phyloP scores from a whole-genome alignment of 208 protist species.

The Acanthamoeba triangularis region DNA sequence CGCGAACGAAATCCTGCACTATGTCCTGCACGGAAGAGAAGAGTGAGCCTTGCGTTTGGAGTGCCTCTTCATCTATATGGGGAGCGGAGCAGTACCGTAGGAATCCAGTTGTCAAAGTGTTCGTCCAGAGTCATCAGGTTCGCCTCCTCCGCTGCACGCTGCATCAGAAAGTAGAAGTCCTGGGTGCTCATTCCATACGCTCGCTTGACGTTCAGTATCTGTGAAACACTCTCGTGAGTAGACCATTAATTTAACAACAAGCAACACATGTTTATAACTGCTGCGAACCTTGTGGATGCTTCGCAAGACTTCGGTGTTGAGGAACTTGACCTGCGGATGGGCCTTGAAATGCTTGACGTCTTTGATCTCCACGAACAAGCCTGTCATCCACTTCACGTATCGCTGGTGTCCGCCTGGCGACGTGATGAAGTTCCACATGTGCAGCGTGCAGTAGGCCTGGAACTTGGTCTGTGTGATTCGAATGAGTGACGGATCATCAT shows the following conservation, averaged over 20 bases:
- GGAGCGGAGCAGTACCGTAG: not conserved
- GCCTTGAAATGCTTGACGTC: slow-evolving; percentile 6
- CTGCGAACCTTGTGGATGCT: not conserved
- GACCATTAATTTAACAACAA: not conserved
- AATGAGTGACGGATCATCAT: not conserved
- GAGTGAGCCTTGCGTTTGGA: not conserved
- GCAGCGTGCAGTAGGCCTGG: slow-evolving; percentile 44
- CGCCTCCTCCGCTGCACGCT: slow-evolving; percentile 30
- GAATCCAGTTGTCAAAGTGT: slow-evolving; percentile 12
- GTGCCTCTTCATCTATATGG: not conserved
- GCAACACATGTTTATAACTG: not conserved
- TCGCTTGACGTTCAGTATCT: slow-evolving; percentile 66
- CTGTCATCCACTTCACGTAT: slow-evolving; percentile 43
- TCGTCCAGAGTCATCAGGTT: slow-evolving; percentile 36
- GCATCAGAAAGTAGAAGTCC: slow-evolving; percentile 40
- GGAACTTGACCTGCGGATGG: not conserved
- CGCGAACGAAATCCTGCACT: slow-evolving; percentile 18
- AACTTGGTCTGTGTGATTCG: not conserved
- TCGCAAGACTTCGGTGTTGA: slow-evolving; percentile 12
- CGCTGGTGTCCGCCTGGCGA: not conserved
- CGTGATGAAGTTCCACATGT: slow-evolving; percentile 62
- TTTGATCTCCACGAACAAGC: slow-evolving; percentile 51
- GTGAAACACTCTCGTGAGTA: too few relatives aligned
- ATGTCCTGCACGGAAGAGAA: not conserved
- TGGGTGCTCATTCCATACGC: slow-evolving; percentile 61